Base-by-base conservation (phyloP, 768 basidiomycete genomes). In the Kwoniella pini region DNA sequence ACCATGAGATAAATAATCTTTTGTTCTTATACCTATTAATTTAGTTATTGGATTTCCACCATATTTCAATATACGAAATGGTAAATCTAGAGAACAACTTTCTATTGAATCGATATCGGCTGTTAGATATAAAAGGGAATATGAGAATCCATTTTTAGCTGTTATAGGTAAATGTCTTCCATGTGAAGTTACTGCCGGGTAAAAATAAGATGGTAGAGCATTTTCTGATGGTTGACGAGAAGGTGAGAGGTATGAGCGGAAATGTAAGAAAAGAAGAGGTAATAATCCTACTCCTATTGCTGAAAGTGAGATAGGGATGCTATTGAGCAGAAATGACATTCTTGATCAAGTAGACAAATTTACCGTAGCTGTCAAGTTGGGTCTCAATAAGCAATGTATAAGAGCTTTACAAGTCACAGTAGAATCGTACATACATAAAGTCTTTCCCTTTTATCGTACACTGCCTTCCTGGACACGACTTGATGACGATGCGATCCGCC, bases 31-130 rank as follows among this genome's bases (percentile, higher is more conserved):
- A 0, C 84, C 83, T 11, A 82, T 75, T 2, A 87, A 62, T 3
- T 83, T 78, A 15, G 80, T 76, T 71, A 77, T 78, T 1, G 78
- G 67, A 12, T 28, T 54, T 1, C 82, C 79, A 1, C 84, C 84
- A 70, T 85, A 87, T 3, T 82, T 81, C 70, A 88, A 86, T 0
- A 87, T 60, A 74, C 81, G 54, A 10, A 73, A 79, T 4, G 64
- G 60, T 0, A 84, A 72, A 64, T 88, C 83, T 9, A 88, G 76
- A 1, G 53, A 30, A 17, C 80, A 74, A 10, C 64, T 42, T 68
- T 87, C 86, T 12, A 88, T 75, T 0, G 82, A 81, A 57, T 82
- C 78, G 17, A 89, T 72, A 7, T 86, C 84, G n/a, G 87, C 74
- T 15, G 86, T 80, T 3, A 87, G 61, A 42, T 82, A 82, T 11